Conservation (phyloP, 23 red algal genomes). For the Gracilaria domingensis region DNA sequence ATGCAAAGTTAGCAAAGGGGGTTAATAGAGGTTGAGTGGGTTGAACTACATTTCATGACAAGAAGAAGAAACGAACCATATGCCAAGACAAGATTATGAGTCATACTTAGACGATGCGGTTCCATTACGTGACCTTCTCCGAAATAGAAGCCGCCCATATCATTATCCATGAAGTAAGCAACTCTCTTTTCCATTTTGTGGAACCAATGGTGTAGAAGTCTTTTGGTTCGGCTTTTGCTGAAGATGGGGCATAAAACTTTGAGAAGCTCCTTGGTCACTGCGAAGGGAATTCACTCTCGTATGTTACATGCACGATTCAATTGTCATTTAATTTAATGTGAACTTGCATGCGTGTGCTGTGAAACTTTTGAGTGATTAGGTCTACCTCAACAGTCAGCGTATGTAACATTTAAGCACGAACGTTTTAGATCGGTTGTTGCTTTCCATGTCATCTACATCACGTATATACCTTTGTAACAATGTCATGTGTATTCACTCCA, state of each 20-base stretch:
- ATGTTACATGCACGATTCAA: neutral
- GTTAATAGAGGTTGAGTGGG: neutral
- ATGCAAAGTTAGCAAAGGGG: neutral
- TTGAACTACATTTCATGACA: neutral
- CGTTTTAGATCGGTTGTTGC: too few species aligned
- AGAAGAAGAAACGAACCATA: constrained; percentile 69
- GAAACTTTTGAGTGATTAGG: neutral
- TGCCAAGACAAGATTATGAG: constrained; percentile 85
- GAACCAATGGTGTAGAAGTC: neutral
- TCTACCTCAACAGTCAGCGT: too few species aligned
- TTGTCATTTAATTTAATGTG: neutral
- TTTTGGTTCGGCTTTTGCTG: neutral
- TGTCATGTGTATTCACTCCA: too few species aligned
- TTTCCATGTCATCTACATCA: too few species aligned
- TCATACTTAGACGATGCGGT: constrained; percentile 86
- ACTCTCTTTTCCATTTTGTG: constrained; percentile 57
- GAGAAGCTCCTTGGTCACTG: neutral
- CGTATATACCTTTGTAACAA: too few species aligned
- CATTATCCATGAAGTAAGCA: constrained; percentile 75
- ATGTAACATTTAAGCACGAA: too few species aligned
- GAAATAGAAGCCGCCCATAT: constrained; percentile 87
- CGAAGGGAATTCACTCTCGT: neutral
- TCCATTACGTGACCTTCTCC: constrained; percentile 92
- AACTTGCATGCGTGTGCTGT: neutral
- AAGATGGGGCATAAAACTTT: neutral